Percentiles rank a stretch among this genome's conserved stretches.
phyloP scores from a whole-genome alignment of 1,284 basidiomycete species.

The Pseudozyma sp. region DNA sequence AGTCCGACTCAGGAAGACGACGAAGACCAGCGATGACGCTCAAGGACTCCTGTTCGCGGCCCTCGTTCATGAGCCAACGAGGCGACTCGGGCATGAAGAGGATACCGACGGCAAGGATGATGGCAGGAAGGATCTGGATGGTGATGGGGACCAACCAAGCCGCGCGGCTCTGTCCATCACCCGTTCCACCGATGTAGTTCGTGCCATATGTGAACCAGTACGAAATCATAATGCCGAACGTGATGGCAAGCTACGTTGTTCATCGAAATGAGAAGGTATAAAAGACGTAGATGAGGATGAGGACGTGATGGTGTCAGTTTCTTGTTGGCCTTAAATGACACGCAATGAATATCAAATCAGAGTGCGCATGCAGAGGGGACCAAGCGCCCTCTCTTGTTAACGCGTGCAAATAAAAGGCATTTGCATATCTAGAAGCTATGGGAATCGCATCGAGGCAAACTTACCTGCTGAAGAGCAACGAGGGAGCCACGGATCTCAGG shows the following conservation, averaged over 20 bases:
- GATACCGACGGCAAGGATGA: constrained; percentile 75
- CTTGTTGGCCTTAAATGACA: neutral
- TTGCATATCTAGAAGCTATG: neutral
- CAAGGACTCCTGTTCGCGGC: constrained; percentile 80
- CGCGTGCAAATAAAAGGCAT: neutral
- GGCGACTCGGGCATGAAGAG: constrained; percentile 81
- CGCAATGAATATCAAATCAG: neutral
- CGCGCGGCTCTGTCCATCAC: constrained; percentile 75
- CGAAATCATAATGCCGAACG: constrained; percentile 70
- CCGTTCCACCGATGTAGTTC: constrained; percentile 71
- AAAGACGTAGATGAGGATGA: neutral
- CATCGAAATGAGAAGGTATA: neutral
- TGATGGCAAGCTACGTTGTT: constrained; percentile 21
- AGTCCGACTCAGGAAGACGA: constrained; percentile 74
- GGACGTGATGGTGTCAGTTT: neutral
- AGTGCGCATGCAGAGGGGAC: neutral
- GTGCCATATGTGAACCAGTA: constrained; percentile 85
- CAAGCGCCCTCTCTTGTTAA: neutral
- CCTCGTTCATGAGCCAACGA: constrained; percentile 79
- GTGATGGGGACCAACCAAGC: constrained; percentile 83
- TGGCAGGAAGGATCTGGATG: constrained; percentile 80
- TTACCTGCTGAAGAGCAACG: constrained; percentile 78
- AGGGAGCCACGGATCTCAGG: constrained; percentile 84
- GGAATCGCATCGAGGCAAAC: neutral
- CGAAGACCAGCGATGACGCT: constrained; percentile 77